phyloP scores from a whole-genome alignment of 768 basidiomycete genomes.

The Pluteus cervinus region DNA sequence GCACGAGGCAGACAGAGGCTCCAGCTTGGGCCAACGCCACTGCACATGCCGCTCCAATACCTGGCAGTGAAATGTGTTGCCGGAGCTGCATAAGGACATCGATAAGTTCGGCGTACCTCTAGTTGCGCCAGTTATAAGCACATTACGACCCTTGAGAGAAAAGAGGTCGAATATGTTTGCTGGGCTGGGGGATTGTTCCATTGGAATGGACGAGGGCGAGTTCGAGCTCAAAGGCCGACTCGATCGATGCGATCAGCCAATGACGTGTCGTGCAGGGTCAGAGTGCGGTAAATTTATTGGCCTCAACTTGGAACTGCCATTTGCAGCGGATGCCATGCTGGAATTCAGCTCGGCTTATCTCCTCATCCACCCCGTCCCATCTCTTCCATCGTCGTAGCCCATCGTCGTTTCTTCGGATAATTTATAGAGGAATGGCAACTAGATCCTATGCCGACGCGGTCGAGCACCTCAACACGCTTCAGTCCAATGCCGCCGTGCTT shows the following conservation, averaged over 20 bases:
- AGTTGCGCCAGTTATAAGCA: constrained; percentile 76
- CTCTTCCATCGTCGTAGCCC: constrained; percentile 10
- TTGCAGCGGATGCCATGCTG: background rate
- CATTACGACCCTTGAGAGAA: constrained; percentile 58
- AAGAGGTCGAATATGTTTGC: too few relatives aligned
- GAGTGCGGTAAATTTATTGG: background rate
- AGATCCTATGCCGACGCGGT: constrained; percentile 72
- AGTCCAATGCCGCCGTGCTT: constrained; percentile 91
- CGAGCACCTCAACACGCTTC: constrained; percentile 68
- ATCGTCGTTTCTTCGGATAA: background rate
- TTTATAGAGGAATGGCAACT: constrained; percentile 43
- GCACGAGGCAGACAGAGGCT: constrained; percentile 39
- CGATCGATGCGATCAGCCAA: too few relatives aligned
- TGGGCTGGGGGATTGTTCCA: too few relatives aligned
- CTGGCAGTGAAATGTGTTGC: constrained; percentile 15
- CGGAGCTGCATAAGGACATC: background rate
- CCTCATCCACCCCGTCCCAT: constrained; percentile 19
- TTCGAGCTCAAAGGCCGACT: too few relatives aligned
- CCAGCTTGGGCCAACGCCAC: constrained; percentile 45
- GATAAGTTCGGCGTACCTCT: constrained; percentile 40
- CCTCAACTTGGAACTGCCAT: background rate
- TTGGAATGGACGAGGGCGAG: too few relatives aligned
- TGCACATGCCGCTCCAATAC: constrained; percentile 47
- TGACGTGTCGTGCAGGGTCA: too few relatives aligned
- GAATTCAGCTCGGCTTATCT: constrained; percentile 7